Evolutionary conservation across 1,284 basidiomycete species (phyloP).

Genomic region (Taiwanofungus camphoratus): DNA sequence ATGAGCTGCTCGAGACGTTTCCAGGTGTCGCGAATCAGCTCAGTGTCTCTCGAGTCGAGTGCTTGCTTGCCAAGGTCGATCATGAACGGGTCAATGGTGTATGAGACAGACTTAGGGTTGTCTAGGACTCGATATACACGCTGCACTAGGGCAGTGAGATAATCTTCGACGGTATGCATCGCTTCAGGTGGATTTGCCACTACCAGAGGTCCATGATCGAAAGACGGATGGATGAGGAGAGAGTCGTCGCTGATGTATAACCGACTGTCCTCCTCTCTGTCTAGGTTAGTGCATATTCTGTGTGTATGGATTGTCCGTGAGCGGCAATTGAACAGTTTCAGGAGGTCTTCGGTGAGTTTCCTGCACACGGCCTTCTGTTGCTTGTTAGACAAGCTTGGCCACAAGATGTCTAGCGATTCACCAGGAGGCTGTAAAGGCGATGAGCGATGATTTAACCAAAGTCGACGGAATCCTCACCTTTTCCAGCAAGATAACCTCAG

Average conservation of each 20-base stretch:
- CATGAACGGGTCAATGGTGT: constrained; percentile 4
- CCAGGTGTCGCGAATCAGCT: constrained; percentile 20
- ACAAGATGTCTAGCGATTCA: constrained; percentile 18
- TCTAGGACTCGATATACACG: constrained; percentile 18
- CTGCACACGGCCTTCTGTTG: constrained; percentile 19
- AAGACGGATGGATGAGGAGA: constrained; percentile 18
- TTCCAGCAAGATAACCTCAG: not conserved
- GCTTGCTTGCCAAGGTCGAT: constrained; percentile 12
- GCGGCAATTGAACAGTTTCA: constrained; percentile 23
- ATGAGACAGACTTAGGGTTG: not conserved
- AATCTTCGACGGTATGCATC: constrained; percentile 18
- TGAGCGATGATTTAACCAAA: not conserved
- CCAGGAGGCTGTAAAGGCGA: constrained; percentile 7
- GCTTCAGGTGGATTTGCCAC: constrained; percentile 15
- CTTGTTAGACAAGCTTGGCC: constrained; percentile 15
- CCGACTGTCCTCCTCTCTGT: constrained; percentile 4
- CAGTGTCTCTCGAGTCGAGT: constrained; percentile 14
- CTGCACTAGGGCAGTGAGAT: constrained; percentile 19
- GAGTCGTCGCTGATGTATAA: not conserved
- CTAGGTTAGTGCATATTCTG: constrained; percentile 6
- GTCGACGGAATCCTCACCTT: not conserved
- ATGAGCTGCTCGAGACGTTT: constrained; percentile 17
- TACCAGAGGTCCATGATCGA: constrained; percentile 17
- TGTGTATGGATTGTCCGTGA: constrained; percentile 18
- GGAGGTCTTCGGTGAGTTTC: constrained; percentile 18